These are phyloP conservation scores for Verruconis gallopava DNA, from an alignment of 2,329 filamentous ascomycete species.

Conservation along the genomic window DNA sequence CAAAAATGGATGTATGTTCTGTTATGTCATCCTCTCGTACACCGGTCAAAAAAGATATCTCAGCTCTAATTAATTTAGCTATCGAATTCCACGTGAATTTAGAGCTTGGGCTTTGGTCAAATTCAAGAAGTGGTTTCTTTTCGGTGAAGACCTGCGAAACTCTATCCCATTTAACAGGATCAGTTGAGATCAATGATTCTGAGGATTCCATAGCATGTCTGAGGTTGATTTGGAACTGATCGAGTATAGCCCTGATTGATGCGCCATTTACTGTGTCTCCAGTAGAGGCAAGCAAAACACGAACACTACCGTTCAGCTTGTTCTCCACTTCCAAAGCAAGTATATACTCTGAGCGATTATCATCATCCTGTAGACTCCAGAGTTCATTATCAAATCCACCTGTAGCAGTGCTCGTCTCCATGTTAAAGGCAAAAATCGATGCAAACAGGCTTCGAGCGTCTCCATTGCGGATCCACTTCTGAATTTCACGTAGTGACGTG, in stretches of 20 bases:
- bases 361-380: conserved; percentile 23
- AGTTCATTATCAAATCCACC: neutral
- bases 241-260: conserved; percentile 27
- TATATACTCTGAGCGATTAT: conserved; percentile 50
- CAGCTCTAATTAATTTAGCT: conserved; percentile 41
- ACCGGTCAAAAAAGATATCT: conserved; percentile 51
- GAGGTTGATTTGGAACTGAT: conserved; percentile 30
- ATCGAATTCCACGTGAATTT: conserved; percentile 46
- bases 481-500: conserved; percentile 63
- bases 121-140: neutral
- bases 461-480: conserved; percentile 41
- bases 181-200: conserved; percentile 10
- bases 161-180: neutral
- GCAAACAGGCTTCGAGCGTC: conserved; percentile 45
- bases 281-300: conserved; percentile 48
- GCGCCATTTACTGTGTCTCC: conserved; percentile 26
- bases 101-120: neutral
- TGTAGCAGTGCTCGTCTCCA: conserved; percentile 13
- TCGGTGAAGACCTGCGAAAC: neutral
- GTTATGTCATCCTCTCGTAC: conserved; percentile 39
- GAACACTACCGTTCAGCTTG: conserved; percentile 31
- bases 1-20: conserved; percentile 54
- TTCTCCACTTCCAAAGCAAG: conserved; percentile 64
- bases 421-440: conserved; percentile 70
- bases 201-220: conserved; percentile 23